Evolutionary conservation across 2,329 filamentous ascomycete genomes (phyloP).

Genomic region (Aspergillus versicolor): DNA sequence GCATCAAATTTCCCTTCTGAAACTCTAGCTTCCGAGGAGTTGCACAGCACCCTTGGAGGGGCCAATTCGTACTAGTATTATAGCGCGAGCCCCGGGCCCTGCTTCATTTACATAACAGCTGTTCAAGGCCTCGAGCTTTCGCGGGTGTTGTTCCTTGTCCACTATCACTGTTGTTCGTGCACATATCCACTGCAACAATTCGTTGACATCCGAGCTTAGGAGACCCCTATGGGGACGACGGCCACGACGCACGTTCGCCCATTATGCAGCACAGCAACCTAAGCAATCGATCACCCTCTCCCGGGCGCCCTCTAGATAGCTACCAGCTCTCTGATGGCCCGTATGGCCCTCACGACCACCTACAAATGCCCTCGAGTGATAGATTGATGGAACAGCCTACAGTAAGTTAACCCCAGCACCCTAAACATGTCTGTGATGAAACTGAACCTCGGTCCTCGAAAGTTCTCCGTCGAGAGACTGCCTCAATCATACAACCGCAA

Average conservation of each 20-base stretch:
- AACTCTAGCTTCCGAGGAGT: constrained; percentile 16
- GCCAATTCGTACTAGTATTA: background rate
- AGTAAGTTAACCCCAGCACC: constrained; percentile 50
- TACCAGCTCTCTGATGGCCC: constrained; percentile 82
- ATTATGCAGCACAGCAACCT: constrained; percentile 56
- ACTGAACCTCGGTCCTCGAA: constrained; percentile 13
- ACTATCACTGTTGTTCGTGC: background rate
- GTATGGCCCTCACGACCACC: constrained; percentile 59
- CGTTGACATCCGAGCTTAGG: constrained; percentile 27
- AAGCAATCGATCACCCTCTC: constrained; percentile 67
- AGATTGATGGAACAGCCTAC: constrained; percentile 80
- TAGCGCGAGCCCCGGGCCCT: background rate
- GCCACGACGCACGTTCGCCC: constrained; percentile 43
- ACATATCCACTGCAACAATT: background rate
- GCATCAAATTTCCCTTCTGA: constrained; percentile 21
- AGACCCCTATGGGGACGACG: constrained; percentile 46
- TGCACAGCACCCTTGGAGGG: background rate
- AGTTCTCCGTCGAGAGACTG: constrained; percentile 72
- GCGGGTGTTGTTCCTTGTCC: background rate
- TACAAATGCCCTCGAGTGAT: constrained; percentile 73
- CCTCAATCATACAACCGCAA: constrained; percentile 62
- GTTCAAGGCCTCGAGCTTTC: background rate
- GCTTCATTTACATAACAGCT: background rate
- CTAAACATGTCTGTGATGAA: background rate
- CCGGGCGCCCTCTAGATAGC: constrained; percentile 69